phyloP scores from a whole-genome alignment of 257 asterid species.

The Agastache rugosa region DNA sequence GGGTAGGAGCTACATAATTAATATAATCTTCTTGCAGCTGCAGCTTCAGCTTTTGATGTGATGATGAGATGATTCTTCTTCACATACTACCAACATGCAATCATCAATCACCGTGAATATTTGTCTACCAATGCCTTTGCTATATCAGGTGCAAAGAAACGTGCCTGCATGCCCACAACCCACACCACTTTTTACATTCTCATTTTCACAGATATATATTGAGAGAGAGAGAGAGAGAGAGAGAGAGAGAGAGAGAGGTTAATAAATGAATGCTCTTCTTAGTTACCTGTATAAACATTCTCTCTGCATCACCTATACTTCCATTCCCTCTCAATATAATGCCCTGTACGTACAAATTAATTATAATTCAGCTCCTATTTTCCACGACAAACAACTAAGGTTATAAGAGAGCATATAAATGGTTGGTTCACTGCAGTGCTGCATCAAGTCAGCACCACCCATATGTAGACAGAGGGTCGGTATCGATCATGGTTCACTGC shows the following conservation, averaged over 20 bases:
- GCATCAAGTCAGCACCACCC: no score
- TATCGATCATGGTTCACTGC: no score
- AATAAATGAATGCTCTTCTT: background rate
- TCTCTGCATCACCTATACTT: slow-evolving; percentile 87
- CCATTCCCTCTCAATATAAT: slow-evolving; percentile 84
- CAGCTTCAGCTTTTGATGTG: no score
- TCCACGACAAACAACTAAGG: no score
- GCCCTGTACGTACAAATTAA: slow-evolving; percentile 56
- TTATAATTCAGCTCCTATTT: no score
- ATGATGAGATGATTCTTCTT: no score
- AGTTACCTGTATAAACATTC: slow-evolving; percentile 93
- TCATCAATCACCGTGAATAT: slow-evolving; percentile 55
- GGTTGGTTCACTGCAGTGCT: no score
- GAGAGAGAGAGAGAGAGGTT: background rate
- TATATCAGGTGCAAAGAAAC: slow-evolving; percentile 82
- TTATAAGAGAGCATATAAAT: background rate
- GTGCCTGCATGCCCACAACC: slow-evolving; percentile 60
- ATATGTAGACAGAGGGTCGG: no score
- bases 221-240: background rate
- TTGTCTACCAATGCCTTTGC: slow-evolving; percentile 78
- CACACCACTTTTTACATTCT: background rate
- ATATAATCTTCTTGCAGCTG: no score
- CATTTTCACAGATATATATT: background rate
- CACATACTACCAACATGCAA: background rate
- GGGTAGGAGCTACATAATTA: no score